These are phyloP conservation scores for Phytopythium montanum DNA, from an alignment of 352 stramenopile genomes.

Conservation along the genomic window DNA sequence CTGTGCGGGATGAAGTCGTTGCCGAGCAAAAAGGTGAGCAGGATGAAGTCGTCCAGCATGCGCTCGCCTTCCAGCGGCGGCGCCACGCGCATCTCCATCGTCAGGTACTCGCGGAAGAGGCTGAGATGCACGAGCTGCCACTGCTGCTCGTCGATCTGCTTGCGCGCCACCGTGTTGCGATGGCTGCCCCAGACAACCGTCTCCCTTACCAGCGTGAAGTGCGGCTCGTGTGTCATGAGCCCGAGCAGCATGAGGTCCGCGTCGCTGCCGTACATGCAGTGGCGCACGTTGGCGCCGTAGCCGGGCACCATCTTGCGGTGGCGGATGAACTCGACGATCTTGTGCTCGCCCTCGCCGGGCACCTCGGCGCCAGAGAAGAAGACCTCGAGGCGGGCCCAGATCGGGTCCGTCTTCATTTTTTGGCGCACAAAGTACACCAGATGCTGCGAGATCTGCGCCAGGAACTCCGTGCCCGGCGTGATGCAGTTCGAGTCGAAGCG, in stretches of 20 bases:
- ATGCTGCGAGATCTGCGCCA: constrained; percentile 92
- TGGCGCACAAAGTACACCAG: constrained; percentile 92
- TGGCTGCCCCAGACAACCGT: constrained; percentile 94
- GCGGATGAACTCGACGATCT: constrained; percentile 98
- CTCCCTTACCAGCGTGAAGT: constrained; percentile 98
- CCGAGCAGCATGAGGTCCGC: constrained; percentile 99
- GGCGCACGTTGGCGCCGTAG: constrained; percentile 94
- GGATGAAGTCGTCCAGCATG: constrained; percentile 99
- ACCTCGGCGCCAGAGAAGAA: constrained; percentile 98
- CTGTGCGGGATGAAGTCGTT: constrained; percentile 99
- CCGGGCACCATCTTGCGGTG: constrained; percentile 86
- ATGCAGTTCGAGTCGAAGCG: constrained; percentile 99
- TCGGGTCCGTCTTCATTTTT: constrained; percentile 95
- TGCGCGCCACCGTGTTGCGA: constrained; percentile 52
- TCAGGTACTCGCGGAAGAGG: constrained; percentile 97
- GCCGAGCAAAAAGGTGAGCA: constrained; percentile 99
- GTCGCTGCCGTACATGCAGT: constrained; percentile 99
- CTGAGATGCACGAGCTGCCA: constrained; percentile 97
- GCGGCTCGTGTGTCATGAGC: constrained; percentile 97
- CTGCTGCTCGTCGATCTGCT: constrained; percentile 94
- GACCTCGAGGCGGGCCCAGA: constrained; percentile 95
- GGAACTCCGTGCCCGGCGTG: constrained; percentile 99
- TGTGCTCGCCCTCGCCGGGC: constrained; percentile 98
- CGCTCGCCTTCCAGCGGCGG: constrained; percentile 81
- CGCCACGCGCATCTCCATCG: constrained; percentile 93